Base-by-base conservation (phyloP, 2,329 filamentous ascomycete species). In the Knoxdaviesia capensis region DNA sequence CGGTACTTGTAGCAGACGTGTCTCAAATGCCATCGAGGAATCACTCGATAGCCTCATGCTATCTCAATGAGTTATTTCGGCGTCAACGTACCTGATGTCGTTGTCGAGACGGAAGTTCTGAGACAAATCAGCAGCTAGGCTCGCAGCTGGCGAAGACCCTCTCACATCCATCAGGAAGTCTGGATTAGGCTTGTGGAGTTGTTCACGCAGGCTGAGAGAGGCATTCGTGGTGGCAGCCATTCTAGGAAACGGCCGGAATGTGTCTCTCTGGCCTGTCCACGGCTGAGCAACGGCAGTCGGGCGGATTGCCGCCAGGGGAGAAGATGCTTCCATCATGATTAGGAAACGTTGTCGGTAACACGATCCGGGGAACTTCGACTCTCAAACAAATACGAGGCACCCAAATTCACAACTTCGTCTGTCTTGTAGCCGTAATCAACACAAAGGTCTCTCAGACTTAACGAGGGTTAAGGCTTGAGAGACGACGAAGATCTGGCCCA, bases 71-170 rank as follows among this genome's bases (percentile, higher is more conserved):
- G 2, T 20, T 20, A 38, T 30, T 6, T 31, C 20, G 43, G 31
- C 42, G 48, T 47, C 47, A 46, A 64, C 71, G 51, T 67, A 94
- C 88, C 87, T 94, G 55, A 80, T 59, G 43, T 74, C 68, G 46
- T 62, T 85, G 60, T 94, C 87, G 57, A 96, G 82, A 56, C 88
- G 82, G 58, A 96, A 93, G 65, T 96, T 98, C 57, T 94, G 86
- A 45, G 87, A 94, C 52, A 96, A 70, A 61, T 98, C 90, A 47
- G 86, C 87, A 36, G 87, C 88, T 51, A 98, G 66, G 54, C 84
- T 93, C 41, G 85, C 77, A 34, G 86, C 87, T 5, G 90, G 90
- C 44, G 90, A 98, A 20, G 87, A 93, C 40, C 85, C 84, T 50
- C 76, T 75, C 53, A 84, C 66, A 41, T 80, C 71, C 56, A 83